Evolutionary conservation across 202 grass and related monocot species (phyloP), one percentile per base, ranked within the genome.

Genomic region (Tripidium arundinaceum): DNA sequence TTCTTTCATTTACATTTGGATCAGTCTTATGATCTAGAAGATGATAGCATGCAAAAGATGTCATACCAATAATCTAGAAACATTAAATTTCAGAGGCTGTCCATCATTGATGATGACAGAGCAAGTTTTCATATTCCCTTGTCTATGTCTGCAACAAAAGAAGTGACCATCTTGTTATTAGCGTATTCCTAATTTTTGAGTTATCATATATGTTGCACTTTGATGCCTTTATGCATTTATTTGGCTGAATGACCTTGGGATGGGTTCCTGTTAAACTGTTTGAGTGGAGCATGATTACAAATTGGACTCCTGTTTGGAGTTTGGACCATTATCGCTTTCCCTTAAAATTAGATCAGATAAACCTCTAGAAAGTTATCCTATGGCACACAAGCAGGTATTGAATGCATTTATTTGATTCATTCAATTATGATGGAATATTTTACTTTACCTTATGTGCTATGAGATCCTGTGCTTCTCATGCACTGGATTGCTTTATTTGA

Each of bases 1-100:
- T 90, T 79, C 70, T 83, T 83, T 80, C 67, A 72, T 90, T 90
- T 76, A 74, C 63, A 70, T 86, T 76, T 72, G 58, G 75, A 74
- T 76, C 81, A 62, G 28, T 73, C 41, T 80, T 38, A 58, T 76
- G 68, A 86, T 86, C 69, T 65, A 73, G 21, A 86, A 86, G 80
- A 55, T 79, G 66, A 85, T 78, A 79, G 58, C 34, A 65, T 19
- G 83, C 75, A 79, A 79, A 85, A 75, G 40, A 63, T 79, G 58
- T 55, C 75, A 64, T 73, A 85, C 46, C 18, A 72, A 80, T 85
- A 75, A 90, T 83, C 72, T 70, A 83, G 82, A 69, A 81, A 77
- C 40, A 21, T 81, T 37, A 72, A 58, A 81, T 45, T 85, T 89
- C 22, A 79, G 78, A 67, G 52, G 68, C 7, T 73, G 77, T 85